Conservation (phyloP, 257 asterid species). For the Gentiana straminea region DNA sequence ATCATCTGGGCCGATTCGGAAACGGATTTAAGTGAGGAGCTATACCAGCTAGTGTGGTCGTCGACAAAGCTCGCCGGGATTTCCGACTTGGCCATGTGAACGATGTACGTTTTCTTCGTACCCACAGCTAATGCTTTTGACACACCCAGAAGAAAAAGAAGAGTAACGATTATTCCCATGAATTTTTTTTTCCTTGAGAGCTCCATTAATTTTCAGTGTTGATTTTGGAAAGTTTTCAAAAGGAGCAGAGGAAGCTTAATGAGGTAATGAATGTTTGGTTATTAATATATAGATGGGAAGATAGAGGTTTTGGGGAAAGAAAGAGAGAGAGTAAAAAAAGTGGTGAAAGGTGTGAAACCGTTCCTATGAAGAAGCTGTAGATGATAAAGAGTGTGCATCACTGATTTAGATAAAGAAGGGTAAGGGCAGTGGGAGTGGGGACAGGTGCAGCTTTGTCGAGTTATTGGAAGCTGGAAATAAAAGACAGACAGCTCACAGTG, state of each 20-base stretch:
- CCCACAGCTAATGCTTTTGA: slow-evolving; percentile 10
- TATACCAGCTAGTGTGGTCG: slow-evolving; percentile 63
- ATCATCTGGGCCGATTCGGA: slow-evolving; percentile 63
- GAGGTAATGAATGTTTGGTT: not conserved
- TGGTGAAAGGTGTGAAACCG: not conserved
- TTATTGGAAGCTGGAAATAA: not conserved
- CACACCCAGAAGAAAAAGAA: slow-evolving; percentile 13
- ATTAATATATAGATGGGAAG: slow-evolving; percentile 6
- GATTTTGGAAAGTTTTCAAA: not conserved
- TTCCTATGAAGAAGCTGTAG: too few relatives aligned
- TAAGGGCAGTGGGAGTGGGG: slow-evolving; percentile 1
- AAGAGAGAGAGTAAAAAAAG: not conserved
- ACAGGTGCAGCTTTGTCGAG: slow-evolving; percentile 9
- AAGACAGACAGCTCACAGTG: not conserved
- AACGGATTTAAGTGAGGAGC: slow-evolving; percentile 60
- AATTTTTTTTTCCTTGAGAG: slow-evolving; percentile 2
- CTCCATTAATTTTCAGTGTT: not conserved
- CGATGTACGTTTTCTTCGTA: slow-evolving; percentile 46
- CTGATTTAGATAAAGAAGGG: not conserved
- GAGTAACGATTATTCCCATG: not conserved
- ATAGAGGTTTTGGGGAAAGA: not conserved
- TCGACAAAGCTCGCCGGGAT: slow-evolving; percentile 59
- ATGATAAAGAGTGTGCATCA: too few relatives aligned
- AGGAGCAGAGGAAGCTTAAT: slow-evolving; percentile 11
- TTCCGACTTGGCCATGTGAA: slow-evolving; percentile 69